Percentiles rank a stretch among this genome's conserved stretches.
Conservation (phyloP, 83 land plant species). For the Larix sibirica region DNA sequence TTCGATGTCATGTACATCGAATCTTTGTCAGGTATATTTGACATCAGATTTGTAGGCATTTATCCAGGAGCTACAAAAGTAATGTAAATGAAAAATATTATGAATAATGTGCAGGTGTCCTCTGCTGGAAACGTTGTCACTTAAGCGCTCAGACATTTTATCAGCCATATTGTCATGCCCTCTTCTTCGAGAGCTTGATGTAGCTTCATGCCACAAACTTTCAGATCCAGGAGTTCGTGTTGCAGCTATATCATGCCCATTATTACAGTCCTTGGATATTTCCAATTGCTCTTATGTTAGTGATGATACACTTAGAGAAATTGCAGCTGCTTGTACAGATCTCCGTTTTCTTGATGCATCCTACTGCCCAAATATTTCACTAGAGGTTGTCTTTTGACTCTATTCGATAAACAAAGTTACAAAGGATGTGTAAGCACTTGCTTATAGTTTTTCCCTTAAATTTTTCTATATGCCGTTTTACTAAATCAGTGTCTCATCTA, state of each 20-base stretch:
- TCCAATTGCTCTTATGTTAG: too few relatives aligned
- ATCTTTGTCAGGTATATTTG: conserved; percentile 68
- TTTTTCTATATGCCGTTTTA: not conserved
- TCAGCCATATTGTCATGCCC: too few relatives aligned
- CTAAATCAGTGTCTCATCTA: not conserved
- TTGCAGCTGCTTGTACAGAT: conserved; percentile 41
- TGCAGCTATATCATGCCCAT: too few relatives aligned
- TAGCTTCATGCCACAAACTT: too few relatives aligned
- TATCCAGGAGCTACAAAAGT: not conserved
- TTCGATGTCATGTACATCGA: too few relatives aligned
- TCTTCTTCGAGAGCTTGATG: too few relatives aligned
- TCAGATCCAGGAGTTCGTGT: too few relatives aligned
- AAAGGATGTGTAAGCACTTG: not conserved
- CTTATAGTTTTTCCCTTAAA: not conserved
- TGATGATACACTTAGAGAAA: conserved; percentile 36
- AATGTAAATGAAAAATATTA: not conserved
- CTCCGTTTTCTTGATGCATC: conserved; percentile 50
- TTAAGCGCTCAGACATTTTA: too few relatives aligned
- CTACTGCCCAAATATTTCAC: conserved; percentile 47
- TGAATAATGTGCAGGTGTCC: not conserved
- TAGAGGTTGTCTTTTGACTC: conserved; percentile 33
- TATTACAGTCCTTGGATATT: too few relatives aligned
- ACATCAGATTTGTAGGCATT: not conserved
- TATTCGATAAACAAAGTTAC: not conserved
- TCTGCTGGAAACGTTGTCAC: too few relatives aligned